phyloP scores from a whole-genome alignment of 2,329 filamentous ascomycete genomes.

The Kalaharituber pfeilii region DNA sequence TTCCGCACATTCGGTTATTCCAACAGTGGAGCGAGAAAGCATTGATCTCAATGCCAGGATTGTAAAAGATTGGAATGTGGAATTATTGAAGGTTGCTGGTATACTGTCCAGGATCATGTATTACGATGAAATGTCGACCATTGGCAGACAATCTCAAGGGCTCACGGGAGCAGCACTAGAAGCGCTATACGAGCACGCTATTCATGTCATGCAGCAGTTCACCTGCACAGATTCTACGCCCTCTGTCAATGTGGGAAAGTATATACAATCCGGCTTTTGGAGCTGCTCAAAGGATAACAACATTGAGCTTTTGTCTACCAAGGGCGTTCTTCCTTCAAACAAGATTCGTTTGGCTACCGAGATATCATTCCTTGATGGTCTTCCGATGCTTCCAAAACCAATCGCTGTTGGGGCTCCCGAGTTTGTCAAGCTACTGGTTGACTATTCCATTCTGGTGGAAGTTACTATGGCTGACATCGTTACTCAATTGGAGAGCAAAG shows the following conservation, averaged over 20 bases:
- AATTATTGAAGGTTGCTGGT: slow-evolving; percentile 78
- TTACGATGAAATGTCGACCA: slow-evolving; percentile 64
- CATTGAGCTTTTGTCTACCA: slow-evolving; percentile 76
- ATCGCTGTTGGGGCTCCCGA: slow-evolving; percentile 48
- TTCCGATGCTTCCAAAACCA: slow-evolving; percentile 66
- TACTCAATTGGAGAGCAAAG: slow-evolving; percentile 62
- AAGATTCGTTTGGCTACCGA: slow-evolving; percentile 56
- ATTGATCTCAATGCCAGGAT: slow-evolving; percentile 93
- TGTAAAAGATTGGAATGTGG: slow-evolving; percentile 87
- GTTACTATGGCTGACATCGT: slow-evolving; percentile 78
- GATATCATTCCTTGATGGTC: slow-evolving; percentile 65
- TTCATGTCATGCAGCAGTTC: slow-evolving; percentile 74
- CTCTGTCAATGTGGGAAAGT: slow-evolving; percentile 61
- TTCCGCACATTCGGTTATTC: slow-evolving; percentile 88
- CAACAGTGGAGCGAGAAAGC: slow-evolving; percentile 89
- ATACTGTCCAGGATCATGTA: slow-evolving; percentile 82
- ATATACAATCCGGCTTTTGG: slow-evolving; percentile 94
- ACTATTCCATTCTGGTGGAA: slow-evolving; percentile 71
- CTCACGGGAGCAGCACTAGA: slow-evolving; percentile 37
- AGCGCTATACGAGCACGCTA: slow-evolving; percentile 31
- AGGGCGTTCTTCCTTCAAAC: slow-evolving; percentile 69
- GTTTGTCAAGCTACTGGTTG: slow-evolving; percentile 64
- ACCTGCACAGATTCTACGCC: slow-evolving; percentile 82
- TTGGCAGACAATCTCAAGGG: slow-evolving; percentile 43
- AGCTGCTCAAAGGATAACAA: slow-evolving; percentile 65